phyloP scores from a whole-genome alignment of 371 early-diverging fungal genomes.

The Mucor circinelloides region DNA sequence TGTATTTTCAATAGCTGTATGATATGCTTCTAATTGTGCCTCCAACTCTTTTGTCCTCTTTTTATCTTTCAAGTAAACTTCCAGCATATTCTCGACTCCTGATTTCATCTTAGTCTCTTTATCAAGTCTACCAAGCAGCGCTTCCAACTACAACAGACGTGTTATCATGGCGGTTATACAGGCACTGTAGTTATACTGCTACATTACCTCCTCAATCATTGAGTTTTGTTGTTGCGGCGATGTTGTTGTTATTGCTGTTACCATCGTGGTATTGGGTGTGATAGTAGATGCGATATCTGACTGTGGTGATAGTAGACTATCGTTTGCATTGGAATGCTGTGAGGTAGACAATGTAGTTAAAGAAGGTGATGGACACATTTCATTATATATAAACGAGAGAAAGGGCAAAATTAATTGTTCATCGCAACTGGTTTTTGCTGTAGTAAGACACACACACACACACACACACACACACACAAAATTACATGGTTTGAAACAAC shows the following conservation, averaged over 20 bases:
- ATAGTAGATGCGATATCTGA: background rate
- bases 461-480: background rate
- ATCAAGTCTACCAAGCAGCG: conserved; percentile 28
- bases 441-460: too few species aligned
- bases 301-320: background rate
- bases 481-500: background rate
- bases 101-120: conserved; percentile 48
- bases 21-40: conserved; percentile 46
- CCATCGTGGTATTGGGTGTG: background rate
- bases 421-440: too few species aligned
- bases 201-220: conserved; percentile 12
- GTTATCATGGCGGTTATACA: background rate
- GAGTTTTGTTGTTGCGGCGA: background rate
- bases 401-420: background rate
- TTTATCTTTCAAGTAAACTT: conserved; percentile 51
- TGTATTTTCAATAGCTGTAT: conserved; percentile 45
- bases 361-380: conserved; percentile 22
- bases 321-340: background rate
- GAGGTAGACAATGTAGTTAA: conserved; percentile 2
- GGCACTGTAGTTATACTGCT: background rate
- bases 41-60: conserved; percentile 59
- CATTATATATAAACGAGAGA: background rate
- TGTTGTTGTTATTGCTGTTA: background rate
- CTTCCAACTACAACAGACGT: conserved; percentile 26
- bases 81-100: conserved; percentile 55